Evolutionary conservation across 192 early-diverging fungal genomes (phyloP).

Genomic region (Coemansia sp.): DNA sequence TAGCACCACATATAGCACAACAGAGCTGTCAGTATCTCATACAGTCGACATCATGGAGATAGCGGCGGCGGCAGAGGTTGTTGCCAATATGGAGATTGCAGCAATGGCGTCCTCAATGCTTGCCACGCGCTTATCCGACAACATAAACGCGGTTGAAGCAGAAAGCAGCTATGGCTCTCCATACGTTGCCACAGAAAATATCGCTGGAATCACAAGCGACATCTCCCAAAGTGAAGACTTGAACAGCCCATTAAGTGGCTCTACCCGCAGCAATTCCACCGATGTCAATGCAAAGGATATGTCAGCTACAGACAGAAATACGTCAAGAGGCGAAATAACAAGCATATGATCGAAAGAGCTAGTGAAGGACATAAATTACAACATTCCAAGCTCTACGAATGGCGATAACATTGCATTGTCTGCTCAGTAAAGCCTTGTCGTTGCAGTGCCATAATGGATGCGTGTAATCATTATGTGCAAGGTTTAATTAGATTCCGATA

Average conservation of each 20-base stretch:
- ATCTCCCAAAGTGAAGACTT: background rate
- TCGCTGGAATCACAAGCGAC: background rate
- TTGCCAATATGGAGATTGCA: slow-evolving; percentile 34
- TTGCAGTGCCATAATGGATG: background rate
- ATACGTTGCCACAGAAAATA: background rate
- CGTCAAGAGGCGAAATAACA: background rate
- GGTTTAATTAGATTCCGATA: no score
- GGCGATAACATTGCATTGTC: background rate
- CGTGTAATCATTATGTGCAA: background rate
- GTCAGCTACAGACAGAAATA: background rate
- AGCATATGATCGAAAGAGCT: background rate
- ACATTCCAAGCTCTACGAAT: background rate
- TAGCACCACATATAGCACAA: background rate
- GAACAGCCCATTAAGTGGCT: background rate
- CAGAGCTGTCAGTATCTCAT: background rate
- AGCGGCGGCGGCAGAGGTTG: slow-evolving; percentile 30
- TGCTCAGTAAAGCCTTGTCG: background rate
- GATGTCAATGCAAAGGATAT: background rate
- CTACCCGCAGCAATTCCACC: background rate
- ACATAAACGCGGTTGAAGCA: background rate
- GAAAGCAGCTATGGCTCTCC: background rate
- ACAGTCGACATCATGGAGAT: slow-evolving; percentile 15
- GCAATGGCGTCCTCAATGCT: slow-evolving; percentile 23
- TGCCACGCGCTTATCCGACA: slow-evolving; percentile 5
- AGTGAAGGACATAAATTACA: background rate